These are phyloP conservation scores for Phytophthora rubi DNA, from an alignment of 352 stramenopile genomes.

Conservation along the genomic window DNA sequence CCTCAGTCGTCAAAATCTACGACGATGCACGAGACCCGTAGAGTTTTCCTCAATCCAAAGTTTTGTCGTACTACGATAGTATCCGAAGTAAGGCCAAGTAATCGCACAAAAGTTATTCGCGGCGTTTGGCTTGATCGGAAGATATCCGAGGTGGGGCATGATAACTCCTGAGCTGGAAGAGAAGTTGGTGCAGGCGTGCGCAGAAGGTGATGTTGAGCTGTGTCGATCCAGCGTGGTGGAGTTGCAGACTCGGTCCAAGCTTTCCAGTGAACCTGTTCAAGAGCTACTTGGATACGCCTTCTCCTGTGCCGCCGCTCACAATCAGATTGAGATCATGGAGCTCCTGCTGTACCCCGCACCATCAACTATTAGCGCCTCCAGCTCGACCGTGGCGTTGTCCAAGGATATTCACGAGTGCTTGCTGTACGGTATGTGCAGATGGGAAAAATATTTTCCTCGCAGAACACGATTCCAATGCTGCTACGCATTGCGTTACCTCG, in stretches of 20 bases:
- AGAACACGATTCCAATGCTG: slow-evolving; percentile 38
- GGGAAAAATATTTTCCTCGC: slow-evolving; percentile 39
- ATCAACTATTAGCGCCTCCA: not conserved
- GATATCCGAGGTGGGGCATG: not conserved
- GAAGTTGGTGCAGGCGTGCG: slow-evolving; percentile 30
- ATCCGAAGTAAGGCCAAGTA: not conserved
- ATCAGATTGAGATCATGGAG: slow-evolving; percentile 36
- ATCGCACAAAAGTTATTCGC: slow-evolving; percentile 1
- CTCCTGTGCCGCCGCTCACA: slow-evolving; percentile 32
- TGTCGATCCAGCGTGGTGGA: slow-evolving; percentile 17
- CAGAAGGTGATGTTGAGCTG: slow-evolving; percentile 23
- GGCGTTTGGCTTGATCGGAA: not conserved
- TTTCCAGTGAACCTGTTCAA: slow-evolving; percentile 24
- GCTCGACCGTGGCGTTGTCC: not conserved
- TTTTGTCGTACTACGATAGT: slow-evolving; percentile 7
- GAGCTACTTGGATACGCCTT: slow-evolving; percentile 38
- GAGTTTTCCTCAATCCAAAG: not conserved
- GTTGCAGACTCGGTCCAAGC: slow-evolving; percentile 12
- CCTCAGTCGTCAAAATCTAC: slow-evolving; percentile 83
- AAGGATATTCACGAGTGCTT: slow-evolving; percentile 27
- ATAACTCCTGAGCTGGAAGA: slow-evolving; percentile 24
- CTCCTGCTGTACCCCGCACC: slow-evolving; percentile 24
- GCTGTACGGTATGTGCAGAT: slow-evolving; percentile 44
- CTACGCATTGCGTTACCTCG: slow-evolving; percentile 49
- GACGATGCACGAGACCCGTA: slow-evolving; percentile 60